Percentiles rank a stretch among this genome's conserved stretches.
Conservation (phyloP, 805 yeast genomes). For the Middelhovenomyces tepae region DNA sequence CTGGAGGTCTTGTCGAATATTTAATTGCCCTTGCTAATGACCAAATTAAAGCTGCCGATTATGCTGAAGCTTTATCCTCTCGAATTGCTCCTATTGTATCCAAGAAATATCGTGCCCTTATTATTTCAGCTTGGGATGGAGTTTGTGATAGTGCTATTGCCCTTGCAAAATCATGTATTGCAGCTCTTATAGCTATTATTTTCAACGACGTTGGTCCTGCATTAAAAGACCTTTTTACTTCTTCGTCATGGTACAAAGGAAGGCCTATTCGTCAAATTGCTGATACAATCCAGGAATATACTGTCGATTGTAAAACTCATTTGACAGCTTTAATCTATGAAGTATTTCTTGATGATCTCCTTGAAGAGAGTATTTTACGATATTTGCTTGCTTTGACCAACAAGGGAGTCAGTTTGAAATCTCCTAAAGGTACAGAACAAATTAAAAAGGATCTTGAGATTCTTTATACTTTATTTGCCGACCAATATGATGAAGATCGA, state of each 20-base stretch:
- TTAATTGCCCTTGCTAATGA: constrained; percentile 78
- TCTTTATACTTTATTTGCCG: constrained; percentile 45
- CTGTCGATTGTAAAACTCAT: constrained; percentile 50
- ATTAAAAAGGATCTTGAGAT: constrained; percentile 54
- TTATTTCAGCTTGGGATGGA: constrained; percentile 47
- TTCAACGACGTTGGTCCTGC: constrained; percentile 64
- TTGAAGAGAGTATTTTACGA: constrained; percentile 42
- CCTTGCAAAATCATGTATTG: constrained; percentile 57
- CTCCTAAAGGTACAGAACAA: constrained; percentile 35
- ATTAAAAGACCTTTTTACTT: constrained; percentile 47
- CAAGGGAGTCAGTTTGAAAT: constrained; percentile 34
- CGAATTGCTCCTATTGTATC: constrained; percentile 58
- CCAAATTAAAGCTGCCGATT: constrained; percentile 63
- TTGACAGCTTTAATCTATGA: constrained; percentile 48
- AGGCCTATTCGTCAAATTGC: constrained; percentile 51
- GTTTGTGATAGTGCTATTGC: constrained; percentile 75
- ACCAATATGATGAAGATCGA: constrained; percentile 22
- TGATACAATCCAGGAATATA: constrained; percentile 68
- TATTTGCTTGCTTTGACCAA: constrained; percentile 40
- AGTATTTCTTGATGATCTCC: constrained; percentile 42
- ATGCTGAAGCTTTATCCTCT: constrained; percentile 59
- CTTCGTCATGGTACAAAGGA: constrained; percentile 59
- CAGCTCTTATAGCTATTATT: constrained; percentile 48
- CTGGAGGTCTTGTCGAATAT: constrained; percentile 77
- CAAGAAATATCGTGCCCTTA: constrained; percentile 51